These are phyloP conservation scores for Plasmodium chabaudi DNA, from an alignment of 169 alveolate species.

Conservation along the genomic window DNA sequence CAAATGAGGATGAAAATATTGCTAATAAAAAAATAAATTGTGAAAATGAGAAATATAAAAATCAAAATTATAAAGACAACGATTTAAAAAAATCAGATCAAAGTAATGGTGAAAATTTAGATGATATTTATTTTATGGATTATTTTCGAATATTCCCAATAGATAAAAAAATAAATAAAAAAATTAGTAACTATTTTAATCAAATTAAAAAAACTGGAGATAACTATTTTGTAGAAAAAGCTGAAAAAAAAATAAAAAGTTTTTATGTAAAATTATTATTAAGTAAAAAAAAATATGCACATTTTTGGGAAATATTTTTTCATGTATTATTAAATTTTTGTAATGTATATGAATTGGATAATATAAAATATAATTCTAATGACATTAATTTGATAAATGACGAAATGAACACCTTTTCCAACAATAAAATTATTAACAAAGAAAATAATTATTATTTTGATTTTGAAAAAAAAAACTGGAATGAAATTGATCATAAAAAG, in stretches of 20 bases:
- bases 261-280: constrained; percentile 22
- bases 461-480: constrained; percentile 66
- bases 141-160: constrained; percentile 20
- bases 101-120: background rate
- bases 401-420: background rate
- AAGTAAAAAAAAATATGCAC: constrained; percentile 31
- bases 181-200: constrained; percentile 24
- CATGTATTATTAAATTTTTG: constrained; percentile 69
- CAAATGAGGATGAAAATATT: background rate
- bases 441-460: constrained; percentile 64
- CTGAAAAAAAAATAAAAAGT: constrained; percentile 65
- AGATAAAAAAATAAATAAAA: constrained; percentile 24
- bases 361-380: constrained; percentile 29
- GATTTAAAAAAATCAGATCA: background rate
- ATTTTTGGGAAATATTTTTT: constrained; percentile 69
- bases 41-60: background rate
- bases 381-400: constrained; percentile 12
- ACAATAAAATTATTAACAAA: constrained; percentile 31
- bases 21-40: background rate
- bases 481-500: constrained; percentile 16
- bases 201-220: constrained; percentile 37
- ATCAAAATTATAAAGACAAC: background rate
- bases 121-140: constrained; percentile 25
- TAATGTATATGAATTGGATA: constrained; percentile 58
- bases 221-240: constrained; percentile 35